Base-by-base conservation (phyloP, 192 early-diverging fungal genomes). In the Coemansia sp. region DNA sequence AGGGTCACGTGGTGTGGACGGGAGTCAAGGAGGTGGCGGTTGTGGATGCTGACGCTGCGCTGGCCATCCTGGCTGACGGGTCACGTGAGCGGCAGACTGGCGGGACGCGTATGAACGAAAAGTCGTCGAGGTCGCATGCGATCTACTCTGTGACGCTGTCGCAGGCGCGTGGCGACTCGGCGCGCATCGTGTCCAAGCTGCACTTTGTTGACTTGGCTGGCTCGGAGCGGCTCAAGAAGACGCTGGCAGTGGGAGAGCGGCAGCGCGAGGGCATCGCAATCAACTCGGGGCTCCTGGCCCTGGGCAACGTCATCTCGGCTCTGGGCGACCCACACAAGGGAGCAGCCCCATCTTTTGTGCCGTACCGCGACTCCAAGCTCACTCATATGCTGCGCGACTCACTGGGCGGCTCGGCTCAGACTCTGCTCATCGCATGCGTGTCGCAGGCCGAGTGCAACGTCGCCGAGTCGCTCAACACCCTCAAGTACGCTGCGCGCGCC, bases 191-290 rank as follows among this genome's bases (percentile, higher is more conserved):
- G 37, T 95, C 93, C 18, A 99, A 98, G 74, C 95, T 99, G 53
- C 93, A 97, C 63, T 99, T 99, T 84, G 97, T 99, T 9, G 97
- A 99, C 83, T 74, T 99, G 67, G 97, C 97, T 17, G 97, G 97
- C 43, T 95, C 93, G 22, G 97, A 99, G 78, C 75, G 92, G 63
- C 80, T 99, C 6, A 98, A 98, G 74, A 87, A 92, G 22, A 99
- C 96, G 4, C 88, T 93, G 3, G 94, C 94, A 0, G 90, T 87
- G 22, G 95, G 98, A n/a, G 93, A 97, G 48, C 84, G 95, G 35
- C 90, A 88, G 43, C 91, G 91, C 65, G 98, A 99, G 62, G 96
- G 98, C 38, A 99, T 99, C 46, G 92, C 90, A 17, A 99, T 98
- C 64, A 99, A 98, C 63, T 90, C 93, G 32, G 97, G 97, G 0